Evolutionary conservation across 2,329 filamentous ascomycete species (phyloP), one percentile per base, ranked within the genome.

Genomic region (Phialophora tarda): DNA sequence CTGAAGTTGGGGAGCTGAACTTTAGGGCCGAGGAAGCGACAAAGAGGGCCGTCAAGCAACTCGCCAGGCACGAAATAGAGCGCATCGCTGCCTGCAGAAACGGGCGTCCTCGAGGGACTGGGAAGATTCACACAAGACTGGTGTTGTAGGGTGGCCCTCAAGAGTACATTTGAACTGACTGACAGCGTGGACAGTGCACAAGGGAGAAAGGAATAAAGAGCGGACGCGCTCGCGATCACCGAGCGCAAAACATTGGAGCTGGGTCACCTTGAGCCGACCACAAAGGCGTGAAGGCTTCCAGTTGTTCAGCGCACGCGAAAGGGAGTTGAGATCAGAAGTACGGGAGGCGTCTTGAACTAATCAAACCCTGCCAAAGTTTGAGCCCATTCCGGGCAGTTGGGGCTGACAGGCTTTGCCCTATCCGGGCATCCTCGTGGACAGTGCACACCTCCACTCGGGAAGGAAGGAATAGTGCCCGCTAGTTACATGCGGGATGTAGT

Each of bases 1-100:
- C 54, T 12, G 64, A 38, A 7, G 54, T 53, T 17, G 70, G 70
- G 3, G 66, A 69, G 44, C 57, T 66, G 56, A 72, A 64, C 23
- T 66, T 62, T 23, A 72, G 56, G 4, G 53, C 66, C 23, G 48
- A 32, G 26, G 38, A 38, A 23, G 55, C 51, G n/a, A 59, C 38
- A 23, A 64, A n/a, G 32, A 69, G 38, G 21, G 61, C 56, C 34
- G 61, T 32, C 26, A 26, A 26, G 26, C 26, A 26, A 26, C 26
- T 26, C 26, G 26, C 26, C 26, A 26, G 26, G 26, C 26, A 26
- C 26, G 26, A 26, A 26, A 26, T 26, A 26, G 26, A 26, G 26
- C 26, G 26, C 26, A 26, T 26, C 26, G 26, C 26, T 26, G 26
- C 26, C 26, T 26, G 26, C 4, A 26, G 26, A 4, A 26, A 26